These are phyloP conservation scores for Penicillium cataractarum DNA, from an alignment of 495 filamentous ascomycete genomes.

Conservation along the genomic window DNA sequence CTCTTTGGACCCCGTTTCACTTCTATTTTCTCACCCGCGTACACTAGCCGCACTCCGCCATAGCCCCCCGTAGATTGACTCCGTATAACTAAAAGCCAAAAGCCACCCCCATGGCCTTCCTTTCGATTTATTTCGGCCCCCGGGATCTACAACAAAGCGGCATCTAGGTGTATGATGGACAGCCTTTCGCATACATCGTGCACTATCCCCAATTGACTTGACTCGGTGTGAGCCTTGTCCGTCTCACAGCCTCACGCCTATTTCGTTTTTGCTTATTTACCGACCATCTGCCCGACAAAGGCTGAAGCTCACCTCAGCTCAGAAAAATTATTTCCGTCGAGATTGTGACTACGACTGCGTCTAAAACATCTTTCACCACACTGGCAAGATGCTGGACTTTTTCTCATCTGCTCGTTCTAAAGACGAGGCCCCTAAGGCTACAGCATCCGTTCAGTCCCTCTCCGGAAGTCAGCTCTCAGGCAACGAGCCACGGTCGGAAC, in stretches of 20 bases:
- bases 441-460: slow-evolving; percentile 10
- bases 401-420: not conserved
- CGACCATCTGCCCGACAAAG: not conserved
- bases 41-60: slow-evolving; percentile 5
- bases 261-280: not conserved
- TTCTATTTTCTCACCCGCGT: slow-evolving; percentile 7
- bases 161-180: slow-evolving; percentile 10
- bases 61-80: not conserved
- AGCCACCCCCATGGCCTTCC: slow-evolving; percentile 1
- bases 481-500: slow-evolving; percentile 5
- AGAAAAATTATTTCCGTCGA: not conserved
- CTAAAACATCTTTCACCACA: not conserved
- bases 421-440: not conserved
- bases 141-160: not conserved
- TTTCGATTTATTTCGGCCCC: slow-evolving; percentile 5
- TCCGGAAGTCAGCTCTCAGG: slow-evolving; percentile 5
- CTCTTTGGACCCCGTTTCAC: slow-evolving; percentile 20
- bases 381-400: not conserved
- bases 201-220: slow-evolving; percentile 10
- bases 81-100: slow-evolving; percentile 6
- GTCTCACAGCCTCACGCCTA: slow-evolving; percentile 9
- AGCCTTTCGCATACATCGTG: slow-evolving; percentile 1
- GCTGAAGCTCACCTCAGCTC: not conserved
- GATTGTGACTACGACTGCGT: not conserved
- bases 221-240: slow-evolving; percentile 12